Evolutionary conservation across 345 rosid species (phyloP), one percentile per base, ranked within the genome.

Genomic region (Euclidium syriacum): DNA sequence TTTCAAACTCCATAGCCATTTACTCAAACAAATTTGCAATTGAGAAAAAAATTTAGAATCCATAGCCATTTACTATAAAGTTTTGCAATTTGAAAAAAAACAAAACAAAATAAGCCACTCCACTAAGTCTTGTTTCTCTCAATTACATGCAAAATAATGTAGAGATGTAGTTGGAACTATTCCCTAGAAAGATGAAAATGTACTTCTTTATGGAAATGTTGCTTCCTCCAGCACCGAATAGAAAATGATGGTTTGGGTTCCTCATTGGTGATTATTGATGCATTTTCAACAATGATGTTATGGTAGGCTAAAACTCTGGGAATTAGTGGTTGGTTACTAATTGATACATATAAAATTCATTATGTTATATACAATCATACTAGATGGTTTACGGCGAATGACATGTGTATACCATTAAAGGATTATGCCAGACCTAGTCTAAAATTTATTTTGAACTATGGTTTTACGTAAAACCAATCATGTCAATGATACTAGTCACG

Each of bases 1-100:
- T n/a, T n/a, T n/a, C n/a, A n/a, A n/a, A n/a, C n/a, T n/a, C n/a
- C n/a, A n/a, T n/a, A n/a, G n/a, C n/a, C n/a, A n/a, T n/a, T n/a
- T n/a, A n/a, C n/a, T n/a, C n/a, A n/a, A n/a, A n/a, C n/a, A n/a
- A n/a, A n/a, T n/a, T n/a, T 38, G 18, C 23, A 57, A 36, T 15
- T 35, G 30, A 67, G 25, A 43, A 43, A 65, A 65, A 67, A 64
- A n/a, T n/a, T n/a, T 47, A 44, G 48, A 66, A 46, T 17, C 3
- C 33, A 56, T 35, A 35, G 57, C 14, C 56, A 66, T 26, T 25
- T 18, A 25, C 39, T 26, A 57, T 16, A 57, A 57, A 64, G 23
- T 42, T 11, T 20, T 51, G 49, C 39, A 50, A 23, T 34, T n/a
- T 24, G 22, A 23, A 12, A 47, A 35, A 10, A 9, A 10, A n/a